A percentile compares a stretch with the other conserved stretches of the same genome.
Evolutionary conservation across 2,329 filamentous ascomycete genomes (phyloP).

Genomic region (Xylariaceae sp.): DNA sequence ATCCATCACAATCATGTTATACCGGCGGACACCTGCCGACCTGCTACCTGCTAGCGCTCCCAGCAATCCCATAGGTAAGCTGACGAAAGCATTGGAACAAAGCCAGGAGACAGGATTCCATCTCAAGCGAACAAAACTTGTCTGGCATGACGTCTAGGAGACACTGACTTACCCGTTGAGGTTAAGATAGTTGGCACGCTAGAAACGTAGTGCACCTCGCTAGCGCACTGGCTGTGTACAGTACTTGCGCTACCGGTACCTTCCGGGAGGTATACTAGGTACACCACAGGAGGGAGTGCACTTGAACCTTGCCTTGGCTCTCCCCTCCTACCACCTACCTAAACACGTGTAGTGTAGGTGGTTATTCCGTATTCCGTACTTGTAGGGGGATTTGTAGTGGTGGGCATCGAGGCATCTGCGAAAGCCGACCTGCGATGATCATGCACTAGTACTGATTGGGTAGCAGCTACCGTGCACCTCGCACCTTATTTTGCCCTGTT

Average conservation of each 20-base stretch:
- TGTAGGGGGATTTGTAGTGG: too few species aligned
- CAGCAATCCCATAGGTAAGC: neutral
- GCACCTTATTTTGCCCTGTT: constrained; percentile 12
- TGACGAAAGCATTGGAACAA: neutral
- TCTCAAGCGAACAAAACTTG: neutral
- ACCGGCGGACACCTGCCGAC: too few species aligned
- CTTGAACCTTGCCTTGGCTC: neutral
- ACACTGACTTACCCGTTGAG: too few species aligned
- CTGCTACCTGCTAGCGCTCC: too few species aligned
- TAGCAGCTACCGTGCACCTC: neutral
- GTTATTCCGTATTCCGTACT: neutral
- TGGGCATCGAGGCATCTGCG: too few species aligned
- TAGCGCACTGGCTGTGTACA: too few species aligned
- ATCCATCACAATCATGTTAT: too few species aligned
- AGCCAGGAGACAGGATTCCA: neutral
- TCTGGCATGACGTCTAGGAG: neutral
- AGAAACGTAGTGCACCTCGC: too few species aligned
- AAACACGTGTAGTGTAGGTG: neutral
- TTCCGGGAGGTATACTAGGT: neutral
- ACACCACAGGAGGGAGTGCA: neutral
- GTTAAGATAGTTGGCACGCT: too few species aligned
- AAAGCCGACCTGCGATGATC: neutral
- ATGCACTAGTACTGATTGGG: neutral
- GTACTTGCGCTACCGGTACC: too few species aligned
- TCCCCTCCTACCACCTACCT: neutral